Conservation (phyloP, 129 eudicot species). For the Centaurea solstitialis region DNA sequence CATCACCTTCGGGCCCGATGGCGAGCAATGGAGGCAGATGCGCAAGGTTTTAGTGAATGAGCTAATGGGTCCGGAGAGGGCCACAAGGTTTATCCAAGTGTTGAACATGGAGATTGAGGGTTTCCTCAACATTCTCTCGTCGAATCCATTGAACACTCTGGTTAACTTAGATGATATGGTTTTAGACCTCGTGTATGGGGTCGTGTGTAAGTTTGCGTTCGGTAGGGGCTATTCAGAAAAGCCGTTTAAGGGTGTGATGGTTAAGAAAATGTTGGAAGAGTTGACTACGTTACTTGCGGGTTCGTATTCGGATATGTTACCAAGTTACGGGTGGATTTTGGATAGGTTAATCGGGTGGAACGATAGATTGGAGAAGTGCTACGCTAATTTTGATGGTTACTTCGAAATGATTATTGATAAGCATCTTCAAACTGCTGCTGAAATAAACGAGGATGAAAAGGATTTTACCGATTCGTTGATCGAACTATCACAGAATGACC, state of each 20-base stretch:
- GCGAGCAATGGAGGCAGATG: slow-evolving; percentile 39
- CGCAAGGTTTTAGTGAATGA: slow-evolving; percentile 32
- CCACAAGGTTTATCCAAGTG: neutral
- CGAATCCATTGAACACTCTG: neutral
- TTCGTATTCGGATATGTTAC: slow-evolving; percentile 3
- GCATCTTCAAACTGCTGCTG: neutral
- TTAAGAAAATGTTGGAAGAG: slow-evolving; percentile 11
- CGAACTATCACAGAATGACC: neutral
- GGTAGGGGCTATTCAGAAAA: slow-evolving; percentile 9
- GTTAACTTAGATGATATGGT: slow-evolving; percentile 9
- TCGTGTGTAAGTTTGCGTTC: slow-evolving; percentile 16
- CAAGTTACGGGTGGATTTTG: slow-evolving; percentile 9
- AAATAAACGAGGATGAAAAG: neutral
- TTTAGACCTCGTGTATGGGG: neutral
- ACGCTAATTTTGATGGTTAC: slow-evolving; percentile 9
- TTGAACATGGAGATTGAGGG: slow-evolving; percentile 13
- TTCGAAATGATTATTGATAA: slow-evolving; percentile 12
- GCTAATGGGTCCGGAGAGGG: slow-evolving; percentile 28
- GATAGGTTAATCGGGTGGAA: slow-evolving; percentile 17
- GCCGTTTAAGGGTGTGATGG: neutral
- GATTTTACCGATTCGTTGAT: slow-evolving; percentile 20
- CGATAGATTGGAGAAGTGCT: slow-evolving; percentile 14
- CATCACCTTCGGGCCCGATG: slow-evolving; percentile 40
- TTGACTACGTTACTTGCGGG: neutral
- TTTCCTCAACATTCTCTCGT: neutral